phyloP scores from a whole-genome alignment of 129 eudicot genomes.

The Saposhnikovia divaricata region DNA sequence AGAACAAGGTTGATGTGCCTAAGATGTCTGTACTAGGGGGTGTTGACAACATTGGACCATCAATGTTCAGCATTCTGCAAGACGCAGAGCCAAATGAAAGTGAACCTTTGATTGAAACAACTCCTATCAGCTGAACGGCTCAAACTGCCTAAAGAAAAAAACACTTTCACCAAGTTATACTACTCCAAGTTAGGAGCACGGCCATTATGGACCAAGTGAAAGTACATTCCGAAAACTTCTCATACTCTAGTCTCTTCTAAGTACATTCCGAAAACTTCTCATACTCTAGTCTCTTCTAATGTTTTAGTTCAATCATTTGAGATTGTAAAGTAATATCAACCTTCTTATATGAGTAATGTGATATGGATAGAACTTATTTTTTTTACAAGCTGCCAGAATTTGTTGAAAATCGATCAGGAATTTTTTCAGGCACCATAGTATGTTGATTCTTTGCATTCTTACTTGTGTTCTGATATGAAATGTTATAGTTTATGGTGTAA shows the following conservation, averaged over 20 bases:
- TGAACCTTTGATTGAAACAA: background rate
- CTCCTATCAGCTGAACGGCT: background rate
- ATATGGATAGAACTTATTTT: background rate
- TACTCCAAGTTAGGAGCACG: background rate
- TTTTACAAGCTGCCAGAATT: background rate
- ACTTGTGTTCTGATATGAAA: background rate
- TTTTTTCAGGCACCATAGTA: background rate
- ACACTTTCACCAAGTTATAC: background rate
- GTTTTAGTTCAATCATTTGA: background rate
- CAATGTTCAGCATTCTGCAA: constrained; percentile 9
- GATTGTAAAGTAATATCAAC: background rate
- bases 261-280: too few species aligned
- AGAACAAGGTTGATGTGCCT: background rate
- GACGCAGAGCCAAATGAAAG: background rate
- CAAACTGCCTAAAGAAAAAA: background rate
- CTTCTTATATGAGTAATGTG: background rate
- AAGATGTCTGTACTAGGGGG: constrained; percentile 16
- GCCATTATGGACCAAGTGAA: background rate
- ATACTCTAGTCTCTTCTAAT: background rate
- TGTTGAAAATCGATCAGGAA: background rate
- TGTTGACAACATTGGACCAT: constrained; percentile 6
- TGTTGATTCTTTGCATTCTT: background rate
- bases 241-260: too few species aligned
- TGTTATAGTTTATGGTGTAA: background rate
- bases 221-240: background rate